phyloP scores from a whole-genome alignment of 192 early-diverging fungal genomes.

The Thoreauomyces humboldtii region DNA sequence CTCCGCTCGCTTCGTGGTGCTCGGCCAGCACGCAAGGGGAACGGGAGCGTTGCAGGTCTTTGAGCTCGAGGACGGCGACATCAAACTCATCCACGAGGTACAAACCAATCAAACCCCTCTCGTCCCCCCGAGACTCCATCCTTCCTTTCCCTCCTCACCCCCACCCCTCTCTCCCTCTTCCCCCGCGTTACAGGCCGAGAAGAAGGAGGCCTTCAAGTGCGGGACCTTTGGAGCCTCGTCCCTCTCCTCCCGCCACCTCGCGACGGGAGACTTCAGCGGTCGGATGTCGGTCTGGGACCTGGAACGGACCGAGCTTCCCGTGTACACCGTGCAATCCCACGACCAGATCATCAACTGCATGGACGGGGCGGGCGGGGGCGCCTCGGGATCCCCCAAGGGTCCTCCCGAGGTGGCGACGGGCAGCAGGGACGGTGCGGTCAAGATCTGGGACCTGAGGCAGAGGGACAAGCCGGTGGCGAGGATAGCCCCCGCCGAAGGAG shows the following conservation, averaged over 20 bases:
- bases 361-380: constrained; percentile 56
- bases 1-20: constrained; percentile 60
- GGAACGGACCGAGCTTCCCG: constrained; percentile 54
- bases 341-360: constrained; percentile 68
- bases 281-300: constrained; percentile 58
- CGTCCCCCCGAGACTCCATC: too few relatives aligned
- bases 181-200: constrained; percentile 41
- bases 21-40: constrained; percentile 59
- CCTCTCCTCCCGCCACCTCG: constrained; percentile 51
- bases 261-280: constrained; percentile 71
- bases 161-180: too few relatives aligned
- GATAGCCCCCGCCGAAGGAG: constrained; percentile 50
- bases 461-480: constrained; percentile 58
- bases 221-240: constrained; percentile 57
- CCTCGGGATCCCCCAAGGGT: constrained; percentile 33
- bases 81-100: constrained; percentile 46
- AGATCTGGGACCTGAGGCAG: constrained; percentile 73
- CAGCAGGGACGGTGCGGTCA: constrained; percentile 65
- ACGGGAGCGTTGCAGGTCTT: constrained; percentile 59
- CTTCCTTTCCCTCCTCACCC: too few relatives aligned
- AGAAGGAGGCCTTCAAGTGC: constrained; percentile 52
- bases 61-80: constrained; percentile 51
- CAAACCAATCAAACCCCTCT: too few relatives aligned
- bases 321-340: constrained; percentile 58
- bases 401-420: constrained; percentile 70